Percentiles rank a stretch among this genome's conserved stretches.
phyloP scores from a whole-genome alignment of 2,329 filamentous ascomycete species.

The Aureobasidium sp. region DNA sequence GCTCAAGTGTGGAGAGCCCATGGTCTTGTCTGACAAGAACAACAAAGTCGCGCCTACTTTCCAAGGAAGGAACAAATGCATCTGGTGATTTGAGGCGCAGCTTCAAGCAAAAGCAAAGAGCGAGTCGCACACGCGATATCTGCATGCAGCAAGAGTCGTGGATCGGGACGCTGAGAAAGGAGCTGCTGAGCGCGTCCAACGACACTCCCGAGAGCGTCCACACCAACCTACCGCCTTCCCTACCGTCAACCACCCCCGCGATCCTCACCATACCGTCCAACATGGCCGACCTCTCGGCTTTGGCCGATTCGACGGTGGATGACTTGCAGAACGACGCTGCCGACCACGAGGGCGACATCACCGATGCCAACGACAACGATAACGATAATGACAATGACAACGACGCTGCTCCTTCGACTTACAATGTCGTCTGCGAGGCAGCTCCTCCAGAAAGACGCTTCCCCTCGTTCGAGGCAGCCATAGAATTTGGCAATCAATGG shows the following conservation, averaged over 20 bases:
- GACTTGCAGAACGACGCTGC: not conserved
- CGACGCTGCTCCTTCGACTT: not conserved
- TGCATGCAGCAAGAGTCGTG: not conserved
- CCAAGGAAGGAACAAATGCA: not conserved
- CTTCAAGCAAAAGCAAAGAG: not conserved
- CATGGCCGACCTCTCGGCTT: slow-evolving; percentile 9
- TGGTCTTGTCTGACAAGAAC: too few relatives aligned
- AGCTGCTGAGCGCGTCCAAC: slow-evolving; percentile 2
- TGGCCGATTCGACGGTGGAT: not conserved
- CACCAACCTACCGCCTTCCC: not conserved
- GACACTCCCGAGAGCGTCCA: not conserved
- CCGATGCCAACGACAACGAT: not conserved
- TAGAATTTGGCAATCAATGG: slow-evolving; percentile 12
- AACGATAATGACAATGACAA: not conserved
- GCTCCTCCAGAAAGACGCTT: slow-evolving; percentile 12
- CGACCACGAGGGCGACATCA: not conserved
- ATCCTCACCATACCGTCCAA: not conserved
- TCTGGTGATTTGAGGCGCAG: too few relatives aligned
- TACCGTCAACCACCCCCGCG: not conserved
- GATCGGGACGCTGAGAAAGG: not conserved
- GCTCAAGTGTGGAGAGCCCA: too few relatives aligned
- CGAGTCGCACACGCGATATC: not conserved
- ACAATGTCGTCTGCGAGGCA: slow-evolving; percentile 8
- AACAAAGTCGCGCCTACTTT: not conserved
- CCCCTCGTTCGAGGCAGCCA: slow-evolving; percentile 7